Percentiles rank a stretch among this genome's conserved stretches.
Conservation (phyloP, 768 basidiomycete species). For the Suillus subaureus region DNA sequence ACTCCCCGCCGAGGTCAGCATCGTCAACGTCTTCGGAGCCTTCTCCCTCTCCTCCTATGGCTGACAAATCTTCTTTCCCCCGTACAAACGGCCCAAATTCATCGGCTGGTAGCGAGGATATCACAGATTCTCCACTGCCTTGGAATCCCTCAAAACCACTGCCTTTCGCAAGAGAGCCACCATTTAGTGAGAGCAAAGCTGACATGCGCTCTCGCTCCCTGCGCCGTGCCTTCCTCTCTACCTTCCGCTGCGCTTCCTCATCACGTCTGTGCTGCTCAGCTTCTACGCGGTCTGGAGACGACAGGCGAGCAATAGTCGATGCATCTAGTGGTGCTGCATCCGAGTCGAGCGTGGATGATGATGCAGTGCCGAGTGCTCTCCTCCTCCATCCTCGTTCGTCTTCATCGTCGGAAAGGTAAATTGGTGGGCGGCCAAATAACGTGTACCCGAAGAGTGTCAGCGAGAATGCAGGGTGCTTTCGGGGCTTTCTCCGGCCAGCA, state of each 20-base stretch:
- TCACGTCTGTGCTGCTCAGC: conserved; percentile 36
- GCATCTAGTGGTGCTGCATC: conserved; percentile 70
- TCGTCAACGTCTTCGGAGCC: conserved; percentile 43
- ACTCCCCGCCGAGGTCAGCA: conserved; percentile 61
- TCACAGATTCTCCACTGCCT: conserved; percentile 42
- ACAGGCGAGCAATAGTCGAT: conserved; percentile 54
- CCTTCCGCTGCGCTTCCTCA: conserved; percentile 45
- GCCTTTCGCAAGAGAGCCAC: conserved; percentile 23
- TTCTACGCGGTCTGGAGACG: conserved; percentile 41
- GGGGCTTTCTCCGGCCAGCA: conserved; percentile 32
- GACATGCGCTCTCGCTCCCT: conserved; percentile 42
- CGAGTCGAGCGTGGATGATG: conserved; percentile 59
- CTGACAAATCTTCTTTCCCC: conserved; percentile 12
- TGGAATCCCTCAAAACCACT: conserved; percentile 69
- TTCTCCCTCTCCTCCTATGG: conserved; percentile 5
- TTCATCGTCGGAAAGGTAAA: conserved; percentile 60
- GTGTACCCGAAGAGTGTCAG: conserved; percentile 69
- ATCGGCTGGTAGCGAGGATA: not conserved
- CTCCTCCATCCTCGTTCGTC: conserved; percentile 22
- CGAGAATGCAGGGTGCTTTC: conserved; percentile 34
- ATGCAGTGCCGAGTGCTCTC: conserved; percentile 27
- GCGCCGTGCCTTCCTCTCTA: conserved; percentile 48
- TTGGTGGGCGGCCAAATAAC: conserved; percentile 64
- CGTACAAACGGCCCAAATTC: conserved; percentile 34
- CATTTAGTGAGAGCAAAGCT: conserved; percentile 36